Percentiles rank a stretch among this genome's conserved stretches.
These are phyloP conservation scores for Trifolium repens DNA, from an alignment of 306 rosid genomes.

Conservation along the genomic window DNA sequence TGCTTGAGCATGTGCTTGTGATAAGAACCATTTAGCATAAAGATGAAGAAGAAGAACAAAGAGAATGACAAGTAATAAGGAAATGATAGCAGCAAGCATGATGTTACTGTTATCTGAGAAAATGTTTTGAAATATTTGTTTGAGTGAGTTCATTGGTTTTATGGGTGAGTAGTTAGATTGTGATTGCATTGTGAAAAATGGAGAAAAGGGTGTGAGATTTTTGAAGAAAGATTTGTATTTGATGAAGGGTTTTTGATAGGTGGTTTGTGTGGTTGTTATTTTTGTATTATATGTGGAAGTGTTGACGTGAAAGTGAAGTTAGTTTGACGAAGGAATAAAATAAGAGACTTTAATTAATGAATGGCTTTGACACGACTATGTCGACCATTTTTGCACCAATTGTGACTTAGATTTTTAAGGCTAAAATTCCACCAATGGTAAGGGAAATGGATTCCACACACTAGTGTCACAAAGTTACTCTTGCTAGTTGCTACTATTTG, in stretches of 20 bases:
- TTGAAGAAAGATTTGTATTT: slow-evolving; percentile 28
- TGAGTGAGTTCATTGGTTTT: slow-evolving; percentile 44
- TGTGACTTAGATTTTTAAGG: not conserved
- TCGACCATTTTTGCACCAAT: not conserved
- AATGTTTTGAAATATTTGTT: slow-evolving; percentile 53
- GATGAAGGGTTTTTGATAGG: slow-evolving; percentile 11
- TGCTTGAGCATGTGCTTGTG: slow-evolving; percentile 60
- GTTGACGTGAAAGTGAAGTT: slow-evolving; percentile 52
- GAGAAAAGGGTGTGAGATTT: slow-evolving; percentile 24
- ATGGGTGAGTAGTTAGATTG: slow-evolving; percentile 36
- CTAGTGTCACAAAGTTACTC: no score
- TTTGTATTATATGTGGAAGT: slow-evolving; percentile 34
- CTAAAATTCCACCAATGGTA: not conserved
- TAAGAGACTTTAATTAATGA: not conserved
- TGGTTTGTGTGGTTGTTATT: slow-evolving; percentile 25
- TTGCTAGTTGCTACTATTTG: no score
- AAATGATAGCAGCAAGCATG: slow-evolving; percentile 83
- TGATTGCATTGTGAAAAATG: slow-evolving; percentile 46
- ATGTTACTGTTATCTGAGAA: slow-evolving; percentile 80
- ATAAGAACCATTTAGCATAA: slow-evolving; percentile 85
- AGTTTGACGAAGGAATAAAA: slow-evolving; percentile 43
- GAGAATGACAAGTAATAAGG: slow-evolving; percentile 79
- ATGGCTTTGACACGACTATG: not conserved
- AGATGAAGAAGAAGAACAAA: slow-evolving; percentile 90
- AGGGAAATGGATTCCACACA: no score